Conservation (phyloP, 352 stramenopile species). For the Pythium brachiatum region DNA sequence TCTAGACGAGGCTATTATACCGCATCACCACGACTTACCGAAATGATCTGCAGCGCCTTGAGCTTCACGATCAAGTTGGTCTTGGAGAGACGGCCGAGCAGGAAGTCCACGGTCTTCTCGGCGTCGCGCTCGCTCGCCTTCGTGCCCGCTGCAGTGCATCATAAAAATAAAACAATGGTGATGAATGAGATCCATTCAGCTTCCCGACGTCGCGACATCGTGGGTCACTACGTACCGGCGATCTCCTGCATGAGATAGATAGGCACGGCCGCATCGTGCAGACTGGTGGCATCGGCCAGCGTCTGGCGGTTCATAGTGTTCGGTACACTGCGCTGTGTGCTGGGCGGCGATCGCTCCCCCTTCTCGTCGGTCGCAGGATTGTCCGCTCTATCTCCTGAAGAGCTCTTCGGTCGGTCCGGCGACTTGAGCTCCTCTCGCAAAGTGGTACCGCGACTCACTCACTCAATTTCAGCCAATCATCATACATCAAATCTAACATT, state of each 20-base stretch:
- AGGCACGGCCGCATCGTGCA: constrained; percentile 78
- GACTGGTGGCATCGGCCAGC: constrained; percentile 76
- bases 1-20: neutral
- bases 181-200: neutral
- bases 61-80: constrained; percentile 85
- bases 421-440: constrained; percentile 22
- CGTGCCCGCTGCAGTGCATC: constrained; percentile 39
- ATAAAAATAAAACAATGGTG: constrained; percentile 7
- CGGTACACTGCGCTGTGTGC: neutral
- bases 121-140: constrained; percentile 62
- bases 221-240: constrained; percentile 40
- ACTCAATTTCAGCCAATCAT: constrained; percentile 19
- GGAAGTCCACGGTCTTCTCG: constrained; percentile 79
- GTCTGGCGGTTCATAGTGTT: constrained; percentile 73
- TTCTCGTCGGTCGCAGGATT: constrained; percentile 12
- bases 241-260: constrained; percentile 87
- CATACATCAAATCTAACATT: neutral
- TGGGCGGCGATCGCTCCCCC: constrained; percentile 2
- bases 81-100: constrained; percentile 72
- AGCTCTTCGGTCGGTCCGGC: constrained; percentile 22
- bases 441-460: neutral
- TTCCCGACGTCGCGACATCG: neutral
- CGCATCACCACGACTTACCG: constrained; percentile 42
- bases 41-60: constrained; percentile 84
- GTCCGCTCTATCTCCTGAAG: constrained; percentile 25